phyloP scores from a whole-genome alignment of 371 early-diverging fungal genomes.

The Mucor irregularis region DNA sequence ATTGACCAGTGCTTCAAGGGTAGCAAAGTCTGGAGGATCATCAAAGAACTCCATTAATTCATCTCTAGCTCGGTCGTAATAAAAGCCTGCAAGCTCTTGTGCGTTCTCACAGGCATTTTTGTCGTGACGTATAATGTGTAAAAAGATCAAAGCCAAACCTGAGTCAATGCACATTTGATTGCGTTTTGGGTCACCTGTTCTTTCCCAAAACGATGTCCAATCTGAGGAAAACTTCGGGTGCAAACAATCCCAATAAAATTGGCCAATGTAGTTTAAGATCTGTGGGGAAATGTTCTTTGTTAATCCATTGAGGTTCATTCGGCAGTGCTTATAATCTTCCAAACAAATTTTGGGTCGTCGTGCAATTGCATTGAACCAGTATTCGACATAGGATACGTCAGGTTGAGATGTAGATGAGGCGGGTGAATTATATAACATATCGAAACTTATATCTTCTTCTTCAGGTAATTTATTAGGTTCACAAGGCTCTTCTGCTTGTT shows the following conservation, averaged over 20 bases:
- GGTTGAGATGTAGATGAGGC: background rate
- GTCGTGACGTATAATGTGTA: conserved; percentile 36
- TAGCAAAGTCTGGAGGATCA: conserved; percentile 27
- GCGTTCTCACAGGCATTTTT: conserved; percentile 29
- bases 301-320: conserved; percentile 22
- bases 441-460: conserved; percentile 9
- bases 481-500: background rate
- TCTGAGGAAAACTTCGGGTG: conserved; percentile 35
- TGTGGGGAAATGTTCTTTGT: conserved; percentile 29
- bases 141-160: conserved; percentile 33
- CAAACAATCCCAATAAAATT: conserved; percentile 39
- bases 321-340: conserved; percentile 25
- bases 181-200: conserved; percentile 27
- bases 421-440: conserved; percentile 7
- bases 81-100: conserved; percentile 29
- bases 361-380: conserved; percentile 18
- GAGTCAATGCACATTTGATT: conserved; percentile 37
- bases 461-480: background rate
- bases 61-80: conserved; percentile 36
- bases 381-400: conserved; percentile 20
- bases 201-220: conserved; percentile 34
- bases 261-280: conserved; percentile 27
- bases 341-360: conserved; percentile 21
- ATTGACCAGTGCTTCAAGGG: conserved; percentile 32
- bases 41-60: conserved; percentile 36